Base-by-base conservation (phyloP, 2,329 filamentous ascomycete genomes). In the Aspergillus puulaauensis region DNA sequence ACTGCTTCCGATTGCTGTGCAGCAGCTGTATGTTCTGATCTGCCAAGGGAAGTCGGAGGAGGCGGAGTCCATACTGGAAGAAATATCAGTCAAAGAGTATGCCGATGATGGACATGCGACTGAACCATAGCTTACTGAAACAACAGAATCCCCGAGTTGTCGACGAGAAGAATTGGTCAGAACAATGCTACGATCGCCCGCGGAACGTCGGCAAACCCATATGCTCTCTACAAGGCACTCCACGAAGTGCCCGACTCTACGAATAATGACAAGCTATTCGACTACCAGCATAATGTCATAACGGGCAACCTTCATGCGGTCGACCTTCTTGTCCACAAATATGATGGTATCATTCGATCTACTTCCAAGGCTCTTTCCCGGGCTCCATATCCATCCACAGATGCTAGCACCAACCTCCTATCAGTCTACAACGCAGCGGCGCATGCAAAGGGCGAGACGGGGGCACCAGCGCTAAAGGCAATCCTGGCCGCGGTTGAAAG, bases 371-470 rank as follows among this genome's bases (percentile, higher is more conserved):
- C 74, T 19, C 77, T 85, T 39, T 75, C 78, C 37, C 74, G 78
- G 53, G 75, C 80, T 21, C 69, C 79, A 9, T 76, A 72, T 27
- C 79, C 82, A 9, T 82, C 82, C 2, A 73, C 79, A 3, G 80
- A 81, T 23, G 70, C 82, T 23, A 75, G 76, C 56, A 73, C 80
- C 51, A 86, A 85, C 62, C 78, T 82, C 23, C 74, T 86, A 3
- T 85, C 86, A 2, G 84, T 86, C 6, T 79, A 88, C 60, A 87
- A 90, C 66, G 91, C 91, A 12, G 91, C 92, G 39, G 91, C 91
- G 12, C 83, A 88, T 65, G 84, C 88, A 7, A 66, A 68, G 46
- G 70, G 69, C 40, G 82, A 86, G 62, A 81, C 82, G 9, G 88
- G 86, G 45, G 89, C 88, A 66, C 82, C 85, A 46, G 86, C 88